These are phyloP conservation scores for Daldinia decipiens DNA, from an alignment of 495 filamentous ascomycete genomes.

Conservation along the genomic window DNA sequence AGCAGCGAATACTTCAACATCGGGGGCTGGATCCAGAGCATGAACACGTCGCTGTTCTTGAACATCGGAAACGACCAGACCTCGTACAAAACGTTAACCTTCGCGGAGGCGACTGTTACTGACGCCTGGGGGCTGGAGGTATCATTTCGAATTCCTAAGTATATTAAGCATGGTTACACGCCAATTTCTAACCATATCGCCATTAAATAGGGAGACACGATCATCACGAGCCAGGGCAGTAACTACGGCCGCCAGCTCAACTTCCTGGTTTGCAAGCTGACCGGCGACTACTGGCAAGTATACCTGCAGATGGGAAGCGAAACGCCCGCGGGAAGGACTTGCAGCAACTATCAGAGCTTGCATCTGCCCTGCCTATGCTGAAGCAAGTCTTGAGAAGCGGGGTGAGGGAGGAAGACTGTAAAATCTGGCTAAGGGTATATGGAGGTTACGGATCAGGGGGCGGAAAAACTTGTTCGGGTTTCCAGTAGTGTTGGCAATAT, in stretches of 20 bases:
- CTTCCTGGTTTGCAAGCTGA: constrained; percentile 59
- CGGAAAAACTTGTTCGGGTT: neutral
- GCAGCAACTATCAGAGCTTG: constrained; percentile 62
- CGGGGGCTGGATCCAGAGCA: constrained; percentile 58
- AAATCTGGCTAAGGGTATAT: neutral
- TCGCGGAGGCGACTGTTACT: constrained; percentile 50
- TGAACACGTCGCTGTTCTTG: constrained; percentile 56
- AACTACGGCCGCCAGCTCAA: constrained; percentile 62
- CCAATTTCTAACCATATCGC: neutral
- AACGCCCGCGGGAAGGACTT: constrained; percentile 56
- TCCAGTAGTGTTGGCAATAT: neutral
- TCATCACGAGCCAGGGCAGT: constrained; percentile 58
- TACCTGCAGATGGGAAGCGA: constrained; percentile 63
- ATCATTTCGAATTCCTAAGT: neutral
- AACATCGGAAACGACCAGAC: constrained; percentile 56
- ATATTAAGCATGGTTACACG: neutral
- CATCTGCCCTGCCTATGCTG: constrained; percentile 62
- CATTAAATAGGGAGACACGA: constrained; percentile 55
- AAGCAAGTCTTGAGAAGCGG: constrained; percentile 48
- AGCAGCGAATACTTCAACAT: constrained; percentile 58
- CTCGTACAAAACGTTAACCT: constrained; percentile 60
- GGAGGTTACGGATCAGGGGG: neutral
- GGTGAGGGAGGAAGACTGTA: neutral
- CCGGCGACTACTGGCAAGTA: constrained; percentile 57
- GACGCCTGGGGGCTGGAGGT: constrained; percentile 60